Percentiles rank a stretch among this genome's conserved stretches.
Evolutionary conservation across 1,284 basidiomycete genomes (phyloP).

Genomic region (Megacollybia platyphylla): DNA sequence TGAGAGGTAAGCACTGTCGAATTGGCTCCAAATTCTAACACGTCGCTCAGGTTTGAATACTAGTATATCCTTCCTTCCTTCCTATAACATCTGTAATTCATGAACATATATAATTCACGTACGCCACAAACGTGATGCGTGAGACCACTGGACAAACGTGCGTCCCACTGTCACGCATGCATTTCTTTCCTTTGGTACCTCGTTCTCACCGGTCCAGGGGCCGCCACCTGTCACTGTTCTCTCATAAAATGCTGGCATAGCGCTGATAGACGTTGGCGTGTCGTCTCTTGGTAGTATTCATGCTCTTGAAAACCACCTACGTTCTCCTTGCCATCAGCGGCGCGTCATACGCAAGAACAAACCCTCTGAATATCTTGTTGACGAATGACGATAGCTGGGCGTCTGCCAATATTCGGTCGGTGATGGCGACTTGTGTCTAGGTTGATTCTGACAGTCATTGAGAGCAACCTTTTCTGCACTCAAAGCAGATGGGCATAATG

Average conservation of each 20-base stretch:
- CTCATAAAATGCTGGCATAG: no score
- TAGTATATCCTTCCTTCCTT: not conserved
- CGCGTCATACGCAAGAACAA: no score
- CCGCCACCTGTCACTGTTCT: no score
- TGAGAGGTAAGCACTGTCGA: conserved; percentile 43
- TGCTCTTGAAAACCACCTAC: no score
- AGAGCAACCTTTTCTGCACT: conserved; percentile 7
- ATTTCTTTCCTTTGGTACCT: no score
- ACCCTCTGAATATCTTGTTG: conserved; percentile 5
- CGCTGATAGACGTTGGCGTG: no score
- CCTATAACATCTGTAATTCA: not conserved
- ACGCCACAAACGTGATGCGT: not conserved
- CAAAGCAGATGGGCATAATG: conserved; percentile 6
- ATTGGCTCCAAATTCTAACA: not conserved
- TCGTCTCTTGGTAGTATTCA: no score
- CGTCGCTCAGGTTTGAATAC: not conserved
- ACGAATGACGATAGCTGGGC: conserved; percentile 9
- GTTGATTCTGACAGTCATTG: not conserved
- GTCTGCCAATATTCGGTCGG: conserved; percentile 7
- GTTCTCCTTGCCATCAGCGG: no score
- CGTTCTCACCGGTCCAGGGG: no score
- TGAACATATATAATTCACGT: not conserved
- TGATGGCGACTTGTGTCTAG: not conserved
- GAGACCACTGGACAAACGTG: no score
- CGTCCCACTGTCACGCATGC: no score